Percentiles rank a stretch among this genome's conserved stretches.
Evolutionary conservation across 345 rosid species (phyloP).

Genomic region (Camelina hispida): DNA sequence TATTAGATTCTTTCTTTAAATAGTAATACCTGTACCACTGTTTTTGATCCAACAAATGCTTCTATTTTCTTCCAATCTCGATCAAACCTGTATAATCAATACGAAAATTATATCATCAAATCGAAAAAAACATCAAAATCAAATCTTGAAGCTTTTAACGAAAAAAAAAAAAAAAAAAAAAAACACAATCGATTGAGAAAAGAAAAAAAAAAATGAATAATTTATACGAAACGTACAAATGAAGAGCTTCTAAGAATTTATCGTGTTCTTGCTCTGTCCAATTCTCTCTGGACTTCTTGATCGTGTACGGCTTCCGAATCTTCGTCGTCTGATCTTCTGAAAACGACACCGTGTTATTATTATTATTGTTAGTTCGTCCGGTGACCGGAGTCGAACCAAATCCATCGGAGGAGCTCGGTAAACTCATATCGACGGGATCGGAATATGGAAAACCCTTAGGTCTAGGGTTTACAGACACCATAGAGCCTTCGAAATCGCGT

Average conservation of each 20-base stretch:
- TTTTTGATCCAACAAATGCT: constrained; percentile 92
- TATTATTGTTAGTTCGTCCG: background rate
- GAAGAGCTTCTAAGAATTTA: constrained; percentile 93
- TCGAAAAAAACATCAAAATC: background rate
- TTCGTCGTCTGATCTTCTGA: constrained; percentile 69
- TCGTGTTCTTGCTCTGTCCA: constrained; percentile 98
- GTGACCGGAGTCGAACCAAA: constrained; percentile 25
- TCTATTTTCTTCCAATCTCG: constrained; percentile 99
- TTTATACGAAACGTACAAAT: constrained; percentile 54
- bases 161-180: background rate
- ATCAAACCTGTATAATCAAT: constrained; percentile 62
- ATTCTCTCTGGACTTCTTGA: constrained; percentile 94
- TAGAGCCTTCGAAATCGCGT: constrained; percentile 28
- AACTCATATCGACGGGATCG: constrained; percentile 63
- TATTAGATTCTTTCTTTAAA: background rate
- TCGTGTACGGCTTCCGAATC: constrained; percentile 90
- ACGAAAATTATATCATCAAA: background rate
- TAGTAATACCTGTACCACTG: constrained; percentile 76
- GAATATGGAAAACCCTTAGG: constrained; percentile 58
- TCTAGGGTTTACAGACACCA: constrained; percentile 73
- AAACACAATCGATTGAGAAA: constrained; percentile 3
- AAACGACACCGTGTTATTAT: constrained; percentile 39
- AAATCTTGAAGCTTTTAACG: too few relatives aligned
- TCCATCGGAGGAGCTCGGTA: constrained; percentile 42
- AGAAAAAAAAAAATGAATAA: background rate